Evolutionary conservation across 345 rosid species (phyloP).

Genomic region (Clausena lansium): DNA sequence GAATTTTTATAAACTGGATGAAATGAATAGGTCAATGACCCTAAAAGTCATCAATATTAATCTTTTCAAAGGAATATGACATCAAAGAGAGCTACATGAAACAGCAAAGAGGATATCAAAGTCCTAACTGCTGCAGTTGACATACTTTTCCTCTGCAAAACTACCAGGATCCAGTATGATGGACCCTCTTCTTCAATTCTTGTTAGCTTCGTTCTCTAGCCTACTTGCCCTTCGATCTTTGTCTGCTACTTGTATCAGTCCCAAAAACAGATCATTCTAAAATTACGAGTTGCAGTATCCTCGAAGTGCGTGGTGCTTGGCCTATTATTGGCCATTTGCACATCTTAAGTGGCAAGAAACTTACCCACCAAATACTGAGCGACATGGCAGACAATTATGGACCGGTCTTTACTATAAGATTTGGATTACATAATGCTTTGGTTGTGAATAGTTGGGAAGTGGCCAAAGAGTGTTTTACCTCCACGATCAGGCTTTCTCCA

Average conservation of each 20-base stretch:
- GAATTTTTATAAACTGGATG: neutral
- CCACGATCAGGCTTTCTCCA: constrained; percentile 31
- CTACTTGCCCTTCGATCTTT: constrained; percentile 9
- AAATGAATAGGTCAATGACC: neutral
- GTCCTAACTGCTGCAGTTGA: neutral
- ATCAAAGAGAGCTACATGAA: too few species aligned
- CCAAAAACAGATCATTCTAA: neutral
- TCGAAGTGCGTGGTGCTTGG: constrained; percentile 33
- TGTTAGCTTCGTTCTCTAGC: constrained; percentile 1
- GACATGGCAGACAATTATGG: constrained; percentile 38
- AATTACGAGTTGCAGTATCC: constrained; percentile 9
- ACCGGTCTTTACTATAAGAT: constrained; percentile 26
- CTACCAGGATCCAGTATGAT: neutral
- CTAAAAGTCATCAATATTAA: neutral
- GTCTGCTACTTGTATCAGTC: constrained; percentile 12
- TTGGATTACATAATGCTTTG: constrained; percentile 28
- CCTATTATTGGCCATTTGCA: constrained; percentile 43
- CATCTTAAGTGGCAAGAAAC: constrained; percentile 23
- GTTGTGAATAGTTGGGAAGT: constrained; percentile 32
- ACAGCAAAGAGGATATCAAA: too few species aligned
- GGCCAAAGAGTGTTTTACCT: constrained; percentile 32
- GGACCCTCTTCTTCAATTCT: constrained; percentile 10
- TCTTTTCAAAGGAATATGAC: neutral
- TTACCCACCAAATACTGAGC: constrained; percentile 21
- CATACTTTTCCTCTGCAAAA: too few species aligned